Evolutionary conservation across 2,329 filamentous ascomycete species (phyloP).

Genomic region (Pezicula rhizophila): DNA sequence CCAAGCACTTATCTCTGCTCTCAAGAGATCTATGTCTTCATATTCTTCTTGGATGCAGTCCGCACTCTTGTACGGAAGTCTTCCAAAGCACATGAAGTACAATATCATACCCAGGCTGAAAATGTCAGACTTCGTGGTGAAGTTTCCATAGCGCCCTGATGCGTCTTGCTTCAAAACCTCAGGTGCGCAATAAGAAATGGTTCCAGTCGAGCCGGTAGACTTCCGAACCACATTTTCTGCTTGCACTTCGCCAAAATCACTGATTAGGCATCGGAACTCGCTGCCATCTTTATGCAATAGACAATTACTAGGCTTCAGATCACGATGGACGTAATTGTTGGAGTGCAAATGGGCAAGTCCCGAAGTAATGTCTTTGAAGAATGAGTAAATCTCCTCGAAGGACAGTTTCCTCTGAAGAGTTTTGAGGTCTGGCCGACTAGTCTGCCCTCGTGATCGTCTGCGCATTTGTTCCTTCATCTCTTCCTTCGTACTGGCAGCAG

Average conservation of each 20-base stretch:
- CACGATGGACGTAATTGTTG: conserved; percentile 91
- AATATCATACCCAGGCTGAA: conserved; percentile 98
- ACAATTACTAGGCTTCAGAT: conserved; percentile 95
- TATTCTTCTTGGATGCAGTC: conserved; percentile 85
- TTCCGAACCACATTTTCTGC: conserved; percentile 73
- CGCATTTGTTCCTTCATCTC: conserved; percentile 84
- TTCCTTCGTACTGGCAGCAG: conserved; percentile 63
- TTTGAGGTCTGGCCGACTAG: conserved; percentile 44
- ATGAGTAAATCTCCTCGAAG: conserved; percentile 92
- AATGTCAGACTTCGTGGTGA: conserved; percentile 96
- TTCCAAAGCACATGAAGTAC: conserved; percentile 94
- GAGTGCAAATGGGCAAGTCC: conserved; percentile 84
- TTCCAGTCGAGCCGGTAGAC: conserved; percentile 89
- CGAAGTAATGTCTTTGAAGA: conserved; percentile 92
- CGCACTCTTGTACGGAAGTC: conserved; percentile 77
- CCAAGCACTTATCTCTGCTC: conserved; percentile 83
- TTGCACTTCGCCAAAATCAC: conserved; percentile 97
- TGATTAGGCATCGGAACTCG: conserved; percentile 77
- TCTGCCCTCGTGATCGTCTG: conserved; percentile 71
- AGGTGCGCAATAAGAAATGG: conserved; percentile 94
- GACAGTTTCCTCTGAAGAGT: conserved; percentile 36
- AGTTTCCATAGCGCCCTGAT: conserved; percentile 76
- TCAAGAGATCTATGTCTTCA: conserved; percentile 80
- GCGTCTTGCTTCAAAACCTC: conserved; percentile 73
- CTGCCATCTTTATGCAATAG: conserved; percentile 70